Base-by-base conservation (phyloP, 441 rosid genomes). In the Pelargonium australe region DNA sequence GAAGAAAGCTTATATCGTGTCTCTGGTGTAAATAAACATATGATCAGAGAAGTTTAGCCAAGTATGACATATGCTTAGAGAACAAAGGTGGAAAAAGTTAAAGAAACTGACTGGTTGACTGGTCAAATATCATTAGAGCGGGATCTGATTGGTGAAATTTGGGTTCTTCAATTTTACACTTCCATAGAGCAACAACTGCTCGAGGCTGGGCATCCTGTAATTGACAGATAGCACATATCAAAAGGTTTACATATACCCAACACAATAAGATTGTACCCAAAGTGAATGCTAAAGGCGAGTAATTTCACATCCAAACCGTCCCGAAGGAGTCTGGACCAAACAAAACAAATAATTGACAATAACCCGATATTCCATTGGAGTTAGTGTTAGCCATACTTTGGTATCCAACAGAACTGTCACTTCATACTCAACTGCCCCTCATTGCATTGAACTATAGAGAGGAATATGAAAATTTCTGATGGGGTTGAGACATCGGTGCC, bases 141-240 rank as follows among this genome's bases (percentile, higher is more conserved):
- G 87, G 76, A 78, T 85, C 84, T 1, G 81, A 53, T 55, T 77
- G 78, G 37, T 76, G 78, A 70, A 85, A 83, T 70, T 83, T 83
- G 74, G 85, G 83, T 60, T 78, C 91, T 77, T 83, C 88, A 76
- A 86, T 70, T 72, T 81, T 79, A 47, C 84, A 82, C 70, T 86
- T 83, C 80, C 85, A 84, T 71, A 86, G 81, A 63, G 81, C 75
- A 74, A 85, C 72, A 37, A 78, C 64, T 10, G 76, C 64, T 16
- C 81, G 82, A 66, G 88, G 91, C 68, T 76, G 87, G 34, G 80
- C 78, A 78, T 86, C 88, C 91, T 86, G 83, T 76, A 81, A 64
- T 68, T 41, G 65, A 71, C 49, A 44, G 65, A 70, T 23, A 72
- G 49, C 63, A 41, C 62, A 57, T 3, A 60, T 68, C 66, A 1